These are phyloP conservation scores for Eutypa lata DNA, from an alignment of 2,329 filamentous ascomycete genomes.

Conservation along the genomic window DNA sequence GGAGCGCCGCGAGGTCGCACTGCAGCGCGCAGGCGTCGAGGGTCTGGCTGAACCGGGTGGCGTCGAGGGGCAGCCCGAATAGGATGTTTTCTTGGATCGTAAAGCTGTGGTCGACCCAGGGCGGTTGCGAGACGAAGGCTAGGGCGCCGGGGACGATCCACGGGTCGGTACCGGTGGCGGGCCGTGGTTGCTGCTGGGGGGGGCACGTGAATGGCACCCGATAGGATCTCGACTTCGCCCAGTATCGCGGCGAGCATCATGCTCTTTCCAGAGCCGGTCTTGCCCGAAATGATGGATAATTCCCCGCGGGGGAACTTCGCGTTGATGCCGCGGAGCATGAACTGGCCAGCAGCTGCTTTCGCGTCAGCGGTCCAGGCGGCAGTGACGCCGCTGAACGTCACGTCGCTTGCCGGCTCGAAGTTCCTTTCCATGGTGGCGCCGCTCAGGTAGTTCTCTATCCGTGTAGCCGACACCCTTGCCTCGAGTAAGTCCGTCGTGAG, in stretches of 20 bases:
- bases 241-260: conserved; percentile 70
- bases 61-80: conserved; percentile 69
- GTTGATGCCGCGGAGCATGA: conserved; percentile 62
- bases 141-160: conserved; percentile 70
- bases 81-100: conserved; percentile 76
- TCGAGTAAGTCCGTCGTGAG: conserved; percentile 69
- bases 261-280: conserved; percentile 76
- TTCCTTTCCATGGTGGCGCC: conserved; percentile 61
- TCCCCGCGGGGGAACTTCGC: conserved; percentile 66
- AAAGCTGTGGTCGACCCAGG: conserved; percentile 84
- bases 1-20: conserved; percentile 73
- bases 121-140: conserved; percentile 75
- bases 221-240: conserved; percentile 69
- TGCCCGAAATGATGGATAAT: conserved; percentile 71
- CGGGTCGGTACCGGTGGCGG: conserved; percentile 51
- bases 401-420: conserved; percentile 52
- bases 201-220: conserved; percentile 58
- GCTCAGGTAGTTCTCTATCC: conserved; percentile 69
- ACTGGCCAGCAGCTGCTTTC: conserved; percentile 55
- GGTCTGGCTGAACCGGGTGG: conserved; percentile 67
- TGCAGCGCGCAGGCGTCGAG: conserved; percentile 69
- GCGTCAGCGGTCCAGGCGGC: conserved; percentile 73
- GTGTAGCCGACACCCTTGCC: conserved; percentile 67
- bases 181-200: too few relatives aligned
- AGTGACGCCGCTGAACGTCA: conserved; percentile 64